phyloP scores from a whole-genome alignment of 192 early-diverging fungal genomes.

The Kappamyces sp. region DNA sequence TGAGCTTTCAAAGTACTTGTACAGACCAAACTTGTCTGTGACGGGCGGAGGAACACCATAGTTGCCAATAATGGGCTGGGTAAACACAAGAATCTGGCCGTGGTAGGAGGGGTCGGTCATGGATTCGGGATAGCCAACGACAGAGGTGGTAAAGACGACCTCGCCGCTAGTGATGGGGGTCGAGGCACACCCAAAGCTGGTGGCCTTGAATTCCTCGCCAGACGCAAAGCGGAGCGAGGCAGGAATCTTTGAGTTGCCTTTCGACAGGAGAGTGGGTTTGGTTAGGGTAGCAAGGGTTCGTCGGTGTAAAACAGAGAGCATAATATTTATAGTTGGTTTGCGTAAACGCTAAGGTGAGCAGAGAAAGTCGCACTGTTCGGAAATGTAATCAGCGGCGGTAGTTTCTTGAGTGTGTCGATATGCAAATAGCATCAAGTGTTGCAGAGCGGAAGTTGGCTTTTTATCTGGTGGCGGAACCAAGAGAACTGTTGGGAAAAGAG shows the following conservation, averaged over 20 bases:
- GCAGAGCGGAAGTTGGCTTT: too few relatives aligned
- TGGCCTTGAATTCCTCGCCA: conserved; percentile 76
- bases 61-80: conserved; percentile 95
- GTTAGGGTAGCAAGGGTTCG: conserved; percentile 20
- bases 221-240: conserved; percentile 71
- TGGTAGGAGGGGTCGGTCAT: conserved; percentile 97
- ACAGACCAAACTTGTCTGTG: conserved; percentile 74
- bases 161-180: conserved; percentile 64
- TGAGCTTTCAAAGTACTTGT: conserved; percentile 81
- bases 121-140: conserved; percentile 94
- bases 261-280: conserved; percentile 27
- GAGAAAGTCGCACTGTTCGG: conserved; percentile 53
- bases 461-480: too few relatives aligned
- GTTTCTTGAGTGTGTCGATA: conserved; percentile 80
- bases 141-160: conserved; percentile 89
- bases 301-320: conserved; percentile 18
- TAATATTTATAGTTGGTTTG: conserved; percentile 13
- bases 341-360: conserved; percentile 30
- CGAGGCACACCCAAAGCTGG: conserved; percentile 76
- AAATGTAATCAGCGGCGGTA: conserved; percentile 84
- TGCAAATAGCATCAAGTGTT: conserved; percentile 1
- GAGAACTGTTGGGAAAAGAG: too few relatives aligned
- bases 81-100: conserved; percentile 93
- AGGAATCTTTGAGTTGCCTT: conserved; percentile 42
- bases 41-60: conserved; percentile 80